Percentiles rank a stretch among this genome's conserved stretches.
Evolutionary conservation across 768 basidiomycete species (phyloP).

Genomic region (Hypsizygus marmoreus): DNA sequence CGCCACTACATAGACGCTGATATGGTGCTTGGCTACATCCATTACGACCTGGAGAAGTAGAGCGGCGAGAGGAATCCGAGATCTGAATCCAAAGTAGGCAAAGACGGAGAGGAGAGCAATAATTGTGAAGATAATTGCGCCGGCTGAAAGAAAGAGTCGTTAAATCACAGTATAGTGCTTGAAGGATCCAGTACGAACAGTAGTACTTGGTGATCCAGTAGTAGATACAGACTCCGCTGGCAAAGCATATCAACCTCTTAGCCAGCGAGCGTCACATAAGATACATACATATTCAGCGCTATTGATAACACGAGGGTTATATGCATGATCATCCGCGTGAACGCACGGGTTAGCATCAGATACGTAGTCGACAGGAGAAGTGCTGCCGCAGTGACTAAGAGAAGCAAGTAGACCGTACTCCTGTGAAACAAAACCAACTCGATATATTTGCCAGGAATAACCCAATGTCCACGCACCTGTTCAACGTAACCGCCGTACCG

Average conservation of each 20-base stretch:
- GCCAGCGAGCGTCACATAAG: slow-evolving; percentile 4
- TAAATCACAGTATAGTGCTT: slow-evolving; percentile 5
- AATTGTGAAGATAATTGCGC: slow-evolving; percentile 82
- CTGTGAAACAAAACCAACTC: slow-evolving; percentile 33
- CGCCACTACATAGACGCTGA: slow-evolving; percentile 69
- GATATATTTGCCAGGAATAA: not conserved
- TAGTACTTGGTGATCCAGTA: slow-evolving; percentile 74
- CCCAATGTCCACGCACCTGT: slow-evolving; percentile 46
- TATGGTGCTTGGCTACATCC: slow-evolving; percentile 74
- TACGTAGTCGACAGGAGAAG: slow-evolving; percentile 67
- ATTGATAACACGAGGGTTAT: slow-evolving; percentile 69
- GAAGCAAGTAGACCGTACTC: slow-evolving; percentile 74
- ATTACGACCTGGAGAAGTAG: slow-evolving; percentile 81
- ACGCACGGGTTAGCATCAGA: slow-evolving; percentile 68
- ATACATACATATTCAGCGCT: slow-evolving; percentile 59
- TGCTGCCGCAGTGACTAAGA: slow-evolving; percentile 70
- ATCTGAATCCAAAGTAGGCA: slow-evolving; percentile 70
- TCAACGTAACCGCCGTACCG: slow-evolving; percentile 63
- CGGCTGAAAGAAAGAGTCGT: slow-evolving; percentile 44
- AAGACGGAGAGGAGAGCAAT: slow-evolving; percentile 76
- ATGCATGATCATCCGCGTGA: slow-evolving; percentile 79
- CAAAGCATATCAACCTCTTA: too few relatives aligned
- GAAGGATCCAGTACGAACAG: slow-evolving; percentile 42
- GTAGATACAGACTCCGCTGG: slow-evolving; percentile 72
- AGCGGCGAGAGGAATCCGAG: slow-evolving; percentile 78